These are phyloP conservation scores for Calocybe indica DNA, from an alignment of 768 basidiomycete species.

Conservation along the genomic window DNA sequence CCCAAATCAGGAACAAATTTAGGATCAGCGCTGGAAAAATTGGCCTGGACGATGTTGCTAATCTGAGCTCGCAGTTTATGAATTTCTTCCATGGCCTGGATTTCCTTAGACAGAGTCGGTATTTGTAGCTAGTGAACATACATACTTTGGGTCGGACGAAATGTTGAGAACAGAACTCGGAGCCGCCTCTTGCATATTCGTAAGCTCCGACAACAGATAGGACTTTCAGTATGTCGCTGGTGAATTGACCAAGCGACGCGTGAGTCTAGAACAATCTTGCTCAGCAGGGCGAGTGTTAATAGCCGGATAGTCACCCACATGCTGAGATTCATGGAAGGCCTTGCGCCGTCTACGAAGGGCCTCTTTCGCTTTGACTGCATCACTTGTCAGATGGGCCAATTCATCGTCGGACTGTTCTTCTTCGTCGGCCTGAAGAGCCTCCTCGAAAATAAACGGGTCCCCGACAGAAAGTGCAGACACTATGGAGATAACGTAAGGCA, in stretches of 20 bases:
- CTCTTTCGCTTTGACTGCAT: conserved; percentile 49
- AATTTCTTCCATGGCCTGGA: conserved; percentile 96
- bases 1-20: conserved; percentile 58
- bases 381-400: conserved; percentile 38
- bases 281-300: background rate
- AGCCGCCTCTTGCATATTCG: conserved; percentile 81
- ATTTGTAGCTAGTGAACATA: background rate
- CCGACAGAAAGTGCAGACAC: conserved; percentile 92
- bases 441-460: conserved; percentile 91
- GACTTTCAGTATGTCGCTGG: conserved; percentile 82
- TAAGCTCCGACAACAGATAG: conserved; percentile 96
- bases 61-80: conserved; percentile 92
- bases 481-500: conserved; percentile 88
- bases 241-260: conserved; percentile 68
- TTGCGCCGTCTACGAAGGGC: conserved; percentile 55
- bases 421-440: conserved; percentile 45
- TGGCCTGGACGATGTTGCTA: conserved; percentile 73
- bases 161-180: conserved; percentile 79
- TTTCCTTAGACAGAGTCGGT: background rate
- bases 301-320: conserved; percentile 38
- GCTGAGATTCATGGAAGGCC: conserved; percentile 78
- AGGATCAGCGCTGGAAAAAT: conserved; percentile 60
- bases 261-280: conserved; percentile 47
- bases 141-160: conserved; percentile 86
- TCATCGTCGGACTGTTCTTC: conserved; percentile 34